Evolutionary conservation across 768 basidiomycete species (phyloP).

Genomic region (Goffeauzyma gilvescens): DNA sequence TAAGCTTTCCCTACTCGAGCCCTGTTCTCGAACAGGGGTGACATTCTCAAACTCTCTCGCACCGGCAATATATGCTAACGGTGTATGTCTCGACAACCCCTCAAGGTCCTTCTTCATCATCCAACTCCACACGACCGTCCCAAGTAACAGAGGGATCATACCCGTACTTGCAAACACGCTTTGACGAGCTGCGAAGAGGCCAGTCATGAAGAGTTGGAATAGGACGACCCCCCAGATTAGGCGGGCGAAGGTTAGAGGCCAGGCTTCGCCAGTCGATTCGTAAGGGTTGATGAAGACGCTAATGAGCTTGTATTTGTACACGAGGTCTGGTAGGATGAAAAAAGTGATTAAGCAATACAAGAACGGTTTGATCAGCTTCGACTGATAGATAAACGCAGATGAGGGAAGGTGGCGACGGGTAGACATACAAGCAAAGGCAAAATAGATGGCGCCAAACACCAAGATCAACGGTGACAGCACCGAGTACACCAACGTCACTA

Average conservation of each 20-base stretch:
- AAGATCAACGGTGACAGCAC: slow-evolving; percentile 89
- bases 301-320: slow-evolving; percentile 93
- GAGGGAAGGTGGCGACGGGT: background rate
- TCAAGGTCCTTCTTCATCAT: slow-evolving; percentile 48
- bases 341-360: too few relatives aligned
- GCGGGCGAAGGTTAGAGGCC: slow-evolving; percentile 85
- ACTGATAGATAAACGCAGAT: background rate
- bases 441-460: slow-evolving; percentile 86
- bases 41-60: slow-evolving; percentile 1
- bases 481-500: slow-evolving; percentile 84
- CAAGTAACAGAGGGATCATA: slow-evolving; percentile 55
- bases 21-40: background rate
- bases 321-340: slow-evolving; percentile 40
- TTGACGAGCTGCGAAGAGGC: slow-evolving; percentile 62
- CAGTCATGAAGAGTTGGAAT: slow-evolving; percentile 91
- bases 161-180: slow-evolving; percentile 44
- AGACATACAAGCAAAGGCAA: slow-evolving; percentile 54
- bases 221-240: slow-evolving; percentile 82
- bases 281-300: slow-evolving; percentile 96
- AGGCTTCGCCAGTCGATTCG: slow-evolving; percentile 90
- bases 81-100: slow-evolving; percentile 63
- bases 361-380: too few relatives aligned
- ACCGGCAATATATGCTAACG: slow-evolving; percentile 41
- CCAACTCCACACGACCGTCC: slow-evolving; percentile 65
- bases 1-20: slow-evolving; percentile 1